Percentiles rank a stretch among this genome's conserved stretches.
Conservation (phyloP, 345 rosid species). For the Eucalyptus pauciflora region DNA sequence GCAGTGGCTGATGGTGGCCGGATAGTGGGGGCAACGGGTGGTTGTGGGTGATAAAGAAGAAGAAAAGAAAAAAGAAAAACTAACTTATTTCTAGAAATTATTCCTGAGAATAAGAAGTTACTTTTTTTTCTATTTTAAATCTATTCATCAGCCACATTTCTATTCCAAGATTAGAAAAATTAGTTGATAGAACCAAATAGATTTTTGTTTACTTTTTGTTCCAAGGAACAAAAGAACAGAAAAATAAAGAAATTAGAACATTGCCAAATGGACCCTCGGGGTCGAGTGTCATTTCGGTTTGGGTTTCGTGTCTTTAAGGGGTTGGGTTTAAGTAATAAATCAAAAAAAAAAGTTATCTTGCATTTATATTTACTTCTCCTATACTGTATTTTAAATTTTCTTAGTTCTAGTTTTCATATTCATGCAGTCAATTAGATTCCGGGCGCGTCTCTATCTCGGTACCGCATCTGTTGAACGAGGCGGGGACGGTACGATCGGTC, state of each 20-base stretch:
- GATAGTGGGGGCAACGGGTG: fast-evolving
- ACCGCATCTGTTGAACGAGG: fast-evolving
- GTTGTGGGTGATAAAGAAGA: no score
- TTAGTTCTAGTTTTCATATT: no score
- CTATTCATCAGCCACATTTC: fast-evolving
- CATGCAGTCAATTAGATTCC: fast-evolving
- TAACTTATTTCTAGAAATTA: no score
- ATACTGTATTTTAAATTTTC: fast-evolving
- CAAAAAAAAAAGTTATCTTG: fast-evolving
- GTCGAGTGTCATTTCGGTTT: fast-evolving
- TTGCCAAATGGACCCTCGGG: fast-evolving
- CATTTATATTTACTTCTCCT: no score
- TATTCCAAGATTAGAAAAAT: no score
- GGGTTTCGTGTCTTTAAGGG: fast-evolving
- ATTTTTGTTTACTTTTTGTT: fast-evolving
- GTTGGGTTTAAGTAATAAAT: no score
- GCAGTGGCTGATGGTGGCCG: fast-evolving
- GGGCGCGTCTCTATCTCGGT: fast-evolving
- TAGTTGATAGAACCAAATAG: no score
- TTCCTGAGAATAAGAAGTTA: fast-evolving
- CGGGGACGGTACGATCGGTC: no score
- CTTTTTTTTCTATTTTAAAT: fast-evolving
- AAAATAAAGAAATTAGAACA: no score
- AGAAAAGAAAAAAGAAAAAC: no score
- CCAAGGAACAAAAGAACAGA: fast-evolving